Conservation (phyloP, 2,329 filamentous ascomycete species). For the Colletotrichum abscissum region DNA sequence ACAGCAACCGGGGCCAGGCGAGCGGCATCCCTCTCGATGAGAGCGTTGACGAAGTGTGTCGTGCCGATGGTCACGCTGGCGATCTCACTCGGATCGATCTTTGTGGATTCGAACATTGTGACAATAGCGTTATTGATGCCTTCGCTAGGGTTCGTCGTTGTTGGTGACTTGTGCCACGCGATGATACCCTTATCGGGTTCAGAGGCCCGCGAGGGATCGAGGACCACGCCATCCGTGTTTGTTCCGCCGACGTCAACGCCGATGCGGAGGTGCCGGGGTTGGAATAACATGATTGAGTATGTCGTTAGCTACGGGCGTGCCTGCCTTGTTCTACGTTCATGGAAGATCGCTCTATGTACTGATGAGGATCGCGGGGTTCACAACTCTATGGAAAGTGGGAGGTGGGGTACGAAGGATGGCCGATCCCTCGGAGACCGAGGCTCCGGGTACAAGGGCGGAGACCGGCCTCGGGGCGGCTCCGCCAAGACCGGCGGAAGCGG, state of each 20-base stretch:
- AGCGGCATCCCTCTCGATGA: slow-evolving; percentile 61
- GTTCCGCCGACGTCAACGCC: slow-evolving; percentile 61
- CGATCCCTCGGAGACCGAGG: slow-evolving; percentile 1
- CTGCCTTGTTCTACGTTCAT: not conserved
- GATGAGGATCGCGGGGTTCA: not conserved
- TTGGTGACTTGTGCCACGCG: slow-evolving; percentile 61
- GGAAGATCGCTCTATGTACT: not conserved
- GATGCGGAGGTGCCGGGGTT: slow-evolving; percentile 43
- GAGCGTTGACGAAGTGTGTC: slow-evolving; percentile 69
- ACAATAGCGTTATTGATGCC: slow-evolving; percentile 58
- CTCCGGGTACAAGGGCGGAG: not conserved
- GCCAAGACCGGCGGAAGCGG: slow-evolving; percentile 10
- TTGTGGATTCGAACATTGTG: slow-evolving; percentile 51
- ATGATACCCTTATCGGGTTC: slow-evolving; percentile 50
- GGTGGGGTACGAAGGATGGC: not conserved
- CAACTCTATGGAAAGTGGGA: not conserved
- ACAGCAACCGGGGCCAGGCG: slow-evolving; percentile 63
- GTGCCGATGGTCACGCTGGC: slow-evolving; percentile 63
- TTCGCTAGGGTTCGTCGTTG: slow-evolving; percentile 57
- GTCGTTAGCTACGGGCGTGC: not conserved
- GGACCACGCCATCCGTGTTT: slow-evolving; percentile 62
- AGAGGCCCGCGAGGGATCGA: slow-evolving; percentile 52
- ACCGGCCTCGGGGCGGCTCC: slow-evolving; percentile 12
- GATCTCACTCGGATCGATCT: slow-evolving; percentile 49
- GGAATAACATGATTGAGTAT: not conserved